phyloP scores from a whole-genome alignment of 805 yeast species.

The Clavispora vitiphila region DNA sequence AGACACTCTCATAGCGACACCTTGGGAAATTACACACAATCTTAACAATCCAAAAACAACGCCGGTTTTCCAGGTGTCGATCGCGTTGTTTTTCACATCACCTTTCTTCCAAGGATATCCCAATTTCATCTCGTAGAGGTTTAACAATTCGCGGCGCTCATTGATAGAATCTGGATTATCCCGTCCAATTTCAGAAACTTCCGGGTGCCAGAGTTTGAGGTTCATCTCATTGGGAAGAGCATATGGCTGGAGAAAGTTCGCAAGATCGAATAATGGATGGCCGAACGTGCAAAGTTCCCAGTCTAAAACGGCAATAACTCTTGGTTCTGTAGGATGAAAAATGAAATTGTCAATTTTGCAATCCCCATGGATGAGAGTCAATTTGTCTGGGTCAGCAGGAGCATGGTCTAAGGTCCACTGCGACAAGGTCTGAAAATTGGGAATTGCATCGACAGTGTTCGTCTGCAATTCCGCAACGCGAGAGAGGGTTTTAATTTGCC shows the following conservation, averaged over 20 bases:
- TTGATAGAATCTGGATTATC: constrained; percentile 24
- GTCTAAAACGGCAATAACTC: constrained; percentile 52
- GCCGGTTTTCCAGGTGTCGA: constrained; percentile 46
- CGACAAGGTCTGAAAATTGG: constrained; percentile 39
- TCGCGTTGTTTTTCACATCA: constrained; percentile 39
- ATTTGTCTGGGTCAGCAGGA: constrained; percentile 43
- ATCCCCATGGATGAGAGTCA: constrained; percentile 58
- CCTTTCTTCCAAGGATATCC: constrained; percentile 27
- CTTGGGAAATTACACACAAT: constrained; percentile 55
- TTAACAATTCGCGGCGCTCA: constrained; percentile 21
- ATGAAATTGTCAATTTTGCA: constrained; percentile 61
- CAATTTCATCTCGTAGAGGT: constrained; percentile 19
- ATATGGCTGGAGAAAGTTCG: constrained; percentile 54
- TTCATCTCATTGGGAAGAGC: constrained; percentile 39
- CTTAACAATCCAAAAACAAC: constrained; percentile 52
- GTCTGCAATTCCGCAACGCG: constrained; percentile 37
- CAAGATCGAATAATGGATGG: constrained; percentile 58
- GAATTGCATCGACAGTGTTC: constrained; percentile 42
- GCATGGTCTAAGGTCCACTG: constrained; percentile 38
- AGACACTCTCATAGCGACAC: constrained; percentile 51
- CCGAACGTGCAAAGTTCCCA: constrained; percentile 67
- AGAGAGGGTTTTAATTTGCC: constrained; percentile 47
- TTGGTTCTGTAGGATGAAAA: constrained; percentile 47
- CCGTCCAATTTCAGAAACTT: constrained; percentile 26
- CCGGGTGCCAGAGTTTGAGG: constrained; percentile 19